Evolutionary conservation across 1,139 yeast genomes (phyloP), one percentile per base, ranked within the genome.

Genomic region (Scheffersomyces stambukii): DNA sequence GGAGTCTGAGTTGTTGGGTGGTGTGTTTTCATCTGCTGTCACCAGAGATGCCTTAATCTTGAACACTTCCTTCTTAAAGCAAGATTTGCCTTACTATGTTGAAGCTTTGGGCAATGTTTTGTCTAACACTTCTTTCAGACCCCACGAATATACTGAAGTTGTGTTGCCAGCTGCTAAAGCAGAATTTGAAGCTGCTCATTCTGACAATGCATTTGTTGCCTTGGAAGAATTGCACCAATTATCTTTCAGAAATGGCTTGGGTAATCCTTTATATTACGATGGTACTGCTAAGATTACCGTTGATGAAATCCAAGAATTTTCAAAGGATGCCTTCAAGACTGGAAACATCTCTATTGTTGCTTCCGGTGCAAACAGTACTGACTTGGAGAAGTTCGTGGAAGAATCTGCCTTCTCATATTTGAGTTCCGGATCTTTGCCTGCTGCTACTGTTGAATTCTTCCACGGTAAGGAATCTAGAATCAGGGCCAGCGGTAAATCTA

Each of bases 1-100:
- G 64, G 98, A 93, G 66, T 68, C 91, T 33, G 99, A 93, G 67
- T 76, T 91, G 44, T 73, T 91, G 48, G 98, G 98, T 43, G 97
- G 96, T 53, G 64, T 63, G 41, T 76, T 86, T 57, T 56, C 74
- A 29, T 69, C 94, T 27, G 50, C 59, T 34, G 81, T 86, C 45
- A 77, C 86, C 55, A 82, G 96, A 69, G 97, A 91, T 57, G 70
- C 81, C 50, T 74, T 93, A 43, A 75, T 83, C 41, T 75, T 91
- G 54, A 72, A 77, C 45, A 80, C 97, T 35, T 71, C 76, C 47
- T 91, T 91, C 69, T 75, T 91, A 60, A 80, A 81, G 58, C 84
- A 83, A 60, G 85, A 82, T 50, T 76, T 93, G 53, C 97, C 97
- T 42, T 91, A 78, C 73, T 91, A 78, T 58, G 95, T 89, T 39